A percentile compares a stretch with the other conserved stretches of the same genome.
Evolutionary conservation across 768 basidiomycete genomes (phyloP).

Genomic region (Lanmaoa rubissima): DNA sequence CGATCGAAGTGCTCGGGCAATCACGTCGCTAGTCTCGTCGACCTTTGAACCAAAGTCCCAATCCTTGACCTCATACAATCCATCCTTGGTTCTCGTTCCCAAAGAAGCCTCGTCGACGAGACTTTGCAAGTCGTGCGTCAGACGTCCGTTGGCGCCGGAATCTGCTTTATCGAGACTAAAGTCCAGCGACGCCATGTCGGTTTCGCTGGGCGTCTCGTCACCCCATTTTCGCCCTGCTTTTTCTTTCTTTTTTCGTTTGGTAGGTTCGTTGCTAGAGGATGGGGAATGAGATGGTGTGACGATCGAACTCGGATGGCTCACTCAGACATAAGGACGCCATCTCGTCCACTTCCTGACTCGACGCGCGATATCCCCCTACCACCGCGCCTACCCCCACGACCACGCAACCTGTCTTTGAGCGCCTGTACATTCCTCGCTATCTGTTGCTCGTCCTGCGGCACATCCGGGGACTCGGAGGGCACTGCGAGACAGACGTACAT

Average conservation of each 20-base stretch:
- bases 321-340: slow-evolving; percentile 70
- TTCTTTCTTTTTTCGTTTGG: slow-evolving; percentile 59
- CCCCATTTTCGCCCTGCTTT: slow-evolving; percentile 93
- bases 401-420: slow-evolving; percentile 80
- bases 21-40: slow-evolving; percentile 48
- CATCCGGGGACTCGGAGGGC: slow-evolving; percentile 48
- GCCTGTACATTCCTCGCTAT: slow-evolving; percentile 92
- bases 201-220: slow-evolving; percentile 71
- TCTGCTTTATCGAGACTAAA: slow-evolving; percentile 67
- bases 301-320: slow-evolving; percentile 36
- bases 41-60: slow-evolving; percentile 70
- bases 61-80: slow-evolving; percentile 74
- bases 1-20: slow-evolving; percentile 57
- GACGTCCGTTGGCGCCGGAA: slow-evolving; percentile 25
- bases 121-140: slow-evolving; percentile 52
- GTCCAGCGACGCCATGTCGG: slow-evolving; percentile 92
- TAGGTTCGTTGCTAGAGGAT: slow-evolving; percentile 57
- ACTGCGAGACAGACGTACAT: slow-evolving; percentile 28
- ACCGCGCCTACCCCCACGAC: slow-evolving; percentile 62
- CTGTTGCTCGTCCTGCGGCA: slow-evolving; percentile 76
- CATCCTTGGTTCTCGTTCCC: slow-evolving; percentile 72
- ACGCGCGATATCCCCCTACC: slow-evolving; percentile 48
- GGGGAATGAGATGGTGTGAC: background rate
- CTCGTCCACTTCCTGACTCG: slow-evolving; percentile 54
- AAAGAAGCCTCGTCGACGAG: slow-evolving; percentile 71